These are phyloP conservation scores for Amanita jacksonii DNA, from an alignment of 768 basidiomycete species.

Conservation along the genomic window DNA sequence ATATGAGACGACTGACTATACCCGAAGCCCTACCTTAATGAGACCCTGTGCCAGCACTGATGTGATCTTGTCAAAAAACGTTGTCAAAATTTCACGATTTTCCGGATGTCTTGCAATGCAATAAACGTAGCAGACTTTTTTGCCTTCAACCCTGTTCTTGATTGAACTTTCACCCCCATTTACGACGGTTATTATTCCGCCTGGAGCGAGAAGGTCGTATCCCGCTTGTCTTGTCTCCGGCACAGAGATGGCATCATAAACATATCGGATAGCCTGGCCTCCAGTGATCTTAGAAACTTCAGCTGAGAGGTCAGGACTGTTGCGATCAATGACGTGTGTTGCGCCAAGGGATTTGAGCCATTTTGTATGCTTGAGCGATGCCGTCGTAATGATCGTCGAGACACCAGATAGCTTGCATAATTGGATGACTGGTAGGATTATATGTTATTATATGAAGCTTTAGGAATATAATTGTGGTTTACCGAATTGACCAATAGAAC, in stretches of 20 bases:
- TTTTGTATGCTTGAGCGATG: constrained; percentile 18
- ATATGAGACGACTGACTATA: no score
- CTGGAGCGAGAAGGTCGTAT: constrained; percentile 17
- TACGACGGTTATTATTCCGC: constrained; percentile 21
- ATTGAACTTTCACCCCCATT: no score
- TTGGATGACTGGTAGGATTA: constrained; percentile 25
- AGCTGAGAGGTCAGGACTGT: neutral
- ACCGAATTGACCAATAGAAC: constrained; percentile 21
- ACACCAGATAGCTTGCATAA: constrained; percentile 28
- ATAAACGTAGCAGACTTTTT: constrained; percentile 4
- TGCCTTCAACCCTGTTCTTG: constrained; percentile 11
- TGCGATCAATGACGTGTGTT: constrained; percentile 26
- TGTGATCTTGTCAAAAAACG: neutral
- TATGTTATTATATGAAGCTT: constrained; percentile 18
- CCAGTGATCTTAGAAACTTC: constrained; percentile 15
- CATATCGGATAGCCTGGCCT: constrained; percentile 10
- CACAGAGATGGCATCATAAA: constrained; percentile 25
- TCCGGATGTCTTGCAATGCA: constrained; percentile 6
- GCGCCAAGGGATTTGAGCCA: constrained; percentile 22
- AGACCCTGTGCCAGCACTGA: constrained; percentile 14
- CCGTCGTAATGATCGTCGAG: constrained; percentile 32
- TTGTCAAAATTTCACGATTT: constrained; percentile 4
- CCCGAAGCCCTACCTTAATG: constrained; percentile 16
- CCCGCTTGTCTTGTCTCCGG: constrained; percentile 29
- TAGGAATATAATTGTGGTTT: neutral